Percentiles rank a stretch among this genome's conserved stretches.
These are phyloP conservation scores for Skeletonema potamos DNA, from an alignment of 108 stramenopile species.

Conservation along the genomic window DNA sequence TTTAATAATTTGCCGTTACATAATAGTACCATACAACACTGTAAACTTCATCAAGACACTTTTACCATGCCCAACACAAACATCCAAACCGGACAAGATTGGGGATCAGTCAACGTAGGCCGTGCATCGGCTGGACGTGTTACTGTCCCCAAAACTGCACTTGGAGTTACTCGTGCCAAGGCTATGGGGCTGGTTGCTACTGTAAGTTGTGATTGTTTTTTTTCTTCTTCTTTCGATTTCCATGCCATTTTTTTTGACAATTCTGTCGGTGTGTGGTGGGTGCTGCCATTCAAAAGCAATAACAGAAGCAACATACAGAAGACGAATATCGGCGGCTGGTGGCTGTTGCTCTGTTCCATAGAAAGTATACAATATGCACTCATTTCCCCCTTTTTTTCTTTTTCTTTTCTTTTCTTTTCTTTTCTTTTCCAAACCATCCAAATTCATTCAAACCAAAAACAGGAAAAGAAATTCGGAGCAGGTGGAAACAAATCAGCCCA, in stretches of 20 bases:
- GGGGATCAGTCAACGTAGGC: slow-evolving; percentile 84
- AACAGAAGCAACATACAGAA: not conserved
- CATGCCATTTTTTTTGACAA: not conserved
- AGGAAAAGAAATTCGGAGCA: slow-evolving; percentile 59
- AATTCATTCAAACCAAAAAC: not conserved
- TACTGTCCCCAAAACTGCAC: slow-evolving; percentile 59
- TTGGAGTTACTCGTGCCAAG: slow-evolving; percentile 52
- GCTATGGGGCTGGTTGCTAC: slow-evolving; percentile 64
- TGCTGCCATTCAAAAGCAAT: not conserved
- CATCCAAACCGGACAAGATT: slow-evolving; percentile 75
- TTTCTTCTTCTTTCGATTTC: not conserved
- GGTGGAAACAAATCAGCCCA: slow-evolving; percentile 92
- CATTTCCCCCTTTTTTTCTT: too few relatives aligned
- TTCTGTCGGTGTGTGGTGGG: not conserved
- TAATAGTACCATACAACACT: too few relatives aligned
- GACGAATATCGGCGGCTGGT: not conserved
- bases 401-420: slow-evolving; percentile 7
- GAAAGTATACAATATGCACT: too few relatives aligned
- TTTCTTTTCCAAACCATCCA: too few relatives aligned
- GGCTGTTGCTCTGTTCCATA: too few relatives aligned
- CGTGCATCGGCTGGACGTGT: slow-evolving; percentile 33
- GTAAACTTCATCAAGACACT: too few relatives aligned
- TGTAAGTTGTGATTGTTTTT: not conserved
- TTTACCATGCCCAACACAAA: slow-evolving; percentile 53
- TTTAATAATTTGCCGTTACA: too few relatives aligned